phyloP scores from a whole-genome alignment of 495 filamentous ascomycete species.

The Pyronema domesticum region DNA sequence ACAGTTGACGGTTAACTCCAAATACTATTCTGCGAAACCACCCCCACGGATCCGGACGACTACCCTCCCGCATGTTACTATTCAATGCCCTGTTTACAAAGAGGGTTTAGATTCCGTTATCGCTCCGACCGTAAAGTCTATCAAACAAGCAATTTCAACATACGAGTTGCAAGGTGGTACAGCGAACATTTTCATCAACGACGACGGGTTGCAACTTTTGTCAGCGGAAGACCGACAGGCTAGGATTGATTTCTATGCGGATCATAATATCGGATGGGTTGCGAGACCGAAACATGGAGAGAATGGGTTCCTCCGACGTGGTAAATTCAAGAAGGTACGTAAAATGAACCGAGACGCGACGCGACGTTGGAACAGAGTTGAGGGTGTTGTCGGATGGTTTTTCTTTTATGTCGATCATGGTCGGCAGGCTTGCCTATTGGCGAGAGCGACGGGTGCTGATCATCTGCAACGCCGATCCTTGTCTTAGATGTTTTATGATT shows the following conservation, averaged over 20 bases:
- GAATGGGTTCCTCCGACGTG: constrained; percentile 42
- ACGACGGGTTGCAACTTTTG: constrained; percentile 57
- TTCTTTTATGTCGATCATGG: no score
- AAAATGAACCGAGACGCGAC: neutral
- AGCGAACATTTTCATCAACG: constrained; percentile 66
- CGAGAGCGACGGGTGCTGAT: no score
- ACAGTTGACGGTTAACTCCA: constrained; percentile 55
- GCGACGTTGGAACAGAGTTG: constrained; percentile 6
- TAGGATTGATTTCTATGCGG: constrained; percentile 43
- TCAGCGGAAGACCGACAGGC: constrained; percentile 24
- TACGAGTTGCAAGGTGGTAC: constrained; percentile 68
- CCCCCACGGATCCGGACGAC: constrained; percentile 32
- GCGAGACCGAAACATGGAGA: constrained; percentile 47
- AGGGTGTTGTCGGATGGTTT: no score
- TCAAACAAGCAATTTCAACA: constrained; percentile 31
- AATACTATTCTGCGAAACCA: constrained; percentile 54
- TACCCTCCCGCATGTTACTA: constrained; percentile 47
- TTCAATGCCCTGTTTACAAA: constrained; percentile 62
- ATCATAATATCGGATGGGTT: constrained; percentile 61
- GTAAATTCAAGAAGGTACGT: constrained; percentile 34
- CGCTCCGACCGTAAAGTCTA: constrained; percentile 25
- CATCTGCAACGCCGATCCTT: no score
- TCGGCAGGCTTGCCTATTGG: no score
- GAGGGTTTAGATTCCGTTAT: constrained; percentile 39
- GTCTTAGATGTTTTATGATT: no score